Conservation (phyloP, 2,329 filamentous ascomycete genomes). For the Magnaporthiopsis poae region DNA sequence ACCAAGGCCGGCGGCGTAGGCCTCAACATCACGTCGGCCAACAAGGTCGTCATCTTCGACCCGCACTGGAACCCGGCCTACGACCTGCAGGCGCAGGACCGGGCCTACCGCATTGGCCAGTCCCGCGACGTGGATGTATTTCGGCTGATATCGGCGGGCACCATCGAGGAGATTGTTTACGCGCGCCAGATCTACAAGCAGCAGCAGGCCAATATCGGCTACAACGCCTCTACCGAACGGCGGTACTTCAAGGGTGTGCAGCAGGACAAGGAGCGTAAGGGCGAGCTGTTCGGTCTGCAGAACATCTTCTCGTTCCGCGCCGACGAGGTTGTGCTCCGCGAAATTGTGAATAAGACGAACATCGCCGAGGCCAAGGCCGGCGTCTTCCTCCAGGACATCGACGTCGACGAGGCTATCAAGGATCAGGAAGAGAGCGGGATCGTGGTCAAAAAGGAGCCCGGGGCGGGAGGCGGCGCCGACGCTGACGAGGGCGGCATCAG, state of each 20-base stretch:
- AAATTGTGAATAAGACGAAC: conserved; percentile 97
- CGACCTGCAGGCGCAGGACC: conserved; percentile 90
- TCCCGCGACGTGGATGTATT: conserved; percentile 90
- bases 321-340: conserved; percentile 71
- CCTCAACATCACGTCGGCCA: conserved; percentile 91
- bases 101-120: conserved; percentile 92
- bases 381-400: conserved; percentile 67
- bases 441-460: conserved; percentile 34
- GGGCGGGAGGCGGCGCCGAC: conserved; percentile 31
- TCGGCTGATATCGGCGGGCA: conserved; percentile 78
- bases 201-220: conserved; percentile 95
- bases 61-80: conserved; percentile 96
- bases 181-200: conserved; percentile 97
- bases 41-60: conserved; percentile 95
- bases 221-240: conserved; percentile 82
- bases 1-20: conserved; percentile 89
- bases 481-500: conserved; percentile 59
- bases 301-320: conserved; percentile 80
- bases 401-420: conserved; percentile 52
- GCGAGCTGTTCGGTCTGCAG: conserved; percentile 82
- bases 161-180: conserved; percentile 94
- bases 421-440: conserved; percentile 45
- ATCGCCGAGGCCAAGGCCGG: conserved; percentile 85
- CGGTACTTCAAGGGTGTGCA: conserved; percentile 94
- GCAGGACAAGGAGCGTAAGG: conserved; percentile 69